Percentiles rank a stretch among this genome's conserved stretches.
These are phyloP conservation scores for Leucocoprinus birnbaumii DNA, from an alignment of 768 basidiomycete species.

Conservation along the genomic window DNA sequence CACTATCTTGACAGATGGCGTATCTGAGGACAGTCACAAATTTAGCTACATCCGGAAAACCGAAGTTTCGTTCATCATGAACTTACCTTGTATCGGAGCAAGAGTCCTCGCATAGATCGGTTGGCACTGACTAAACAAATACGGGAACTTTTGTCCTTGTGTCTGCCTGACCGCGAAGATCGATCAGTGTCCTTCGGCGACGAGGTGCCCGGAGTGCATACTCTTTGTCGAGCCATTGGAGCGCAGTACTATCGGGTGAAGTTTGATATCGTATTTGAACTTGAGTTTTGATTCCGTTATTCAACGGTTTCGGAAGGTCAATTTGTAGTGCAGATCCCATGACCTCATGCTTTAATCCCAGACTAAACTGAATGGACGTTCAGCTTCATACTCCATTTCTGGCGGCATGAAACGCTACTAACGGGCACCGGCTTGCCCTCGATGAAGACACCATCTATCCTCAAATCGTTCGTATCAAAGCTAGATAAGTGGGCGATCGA, in stretches of 20 bases:
- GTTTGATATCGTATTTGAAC: conserved; percentile 70
- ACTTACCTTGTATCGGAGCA: conserved; percentile 71
- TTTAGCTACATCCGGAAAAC: neutral
- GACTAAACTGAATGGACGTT: conserved; percentile 37
- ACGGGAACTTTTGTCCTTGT: conserved; percentile 80
- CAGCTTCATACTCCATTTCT: conserved; percentile 31
- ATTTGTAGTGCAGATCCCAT: conserved; percentile 80
- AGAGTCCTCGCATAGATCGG: conserved; percentile 86
- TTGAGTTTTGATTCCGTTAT: conserved; percentile 43
- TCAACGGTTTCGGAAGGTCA: conserved; percentile 40
- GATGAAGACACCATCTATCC: conserved; percentile 52
- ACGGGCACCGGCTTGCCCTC: conserved; percentile 48
- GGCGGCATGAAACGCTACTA: conserved; percentile 21
- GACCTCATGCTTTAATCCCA: conserved; percentile 59
- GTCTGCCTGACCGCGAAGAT: conserved; percentile 56
- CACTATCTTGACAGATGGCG: conserved; percentile 83
- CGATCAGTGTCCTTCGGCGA: neutral
- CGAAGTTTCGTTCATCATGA: neutral
- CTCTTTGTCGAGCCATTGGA: conserved; percentile 89
- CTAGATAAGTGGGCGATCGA: conserved; percentile 26
- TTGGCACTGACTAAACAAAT: conserved; percentile 91
- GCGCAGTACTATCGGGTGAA: conserved; percentile 67
- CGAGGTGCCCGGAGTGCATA: conserved; percentile 28
- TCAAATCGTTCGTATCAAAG: conserved; percentile 74
- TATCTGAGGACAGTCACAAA: conserved; percentile 69